Base-by-base conservation (phyloP, 106 monocot species). In the Posidonia australis region DNA sequence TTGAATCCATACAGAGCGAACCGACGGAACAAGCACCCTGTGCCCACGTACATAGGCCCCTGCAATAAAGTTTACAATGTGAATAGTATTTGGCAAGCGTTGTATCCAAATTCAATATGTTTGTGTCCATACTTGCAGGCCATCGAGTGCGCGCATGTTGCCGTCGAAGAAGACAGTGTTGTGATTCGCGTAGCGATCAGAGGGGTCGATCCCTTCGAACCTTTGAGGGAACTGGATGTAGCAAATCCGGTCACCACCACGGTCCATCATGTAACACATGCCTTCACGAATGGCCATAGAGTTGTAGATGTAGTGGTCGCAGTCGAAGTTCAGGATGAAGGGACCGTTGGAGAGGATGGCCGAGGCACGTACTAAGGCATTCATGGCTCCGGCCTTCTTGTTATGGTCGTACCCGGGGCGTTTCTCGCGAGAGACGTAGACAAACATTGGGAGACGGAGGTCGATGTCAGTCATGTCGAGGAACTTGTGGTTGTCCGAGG, bases 151-250 rank as follows among this genome's bases (percentile, higher is more conserved):
- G 7, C 89, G 81, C 94, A 94, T 94, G 76, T 94, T 94, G 24
- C 90, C 94, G 71, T 94, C 94, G 64, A 94, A 94, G 78, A 94
- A 94, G 52, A 94, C 94, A 20, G 89, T 94, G 81, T 94, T 94
- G 77, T 94, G 94, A 64, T 94, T 94, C 43, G 94, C 94, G 45
- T 94, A 94, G 65, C 94, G 86, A 54, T 94, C 89, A 24, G 89
- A 90, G 27, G 89, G 94, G 65, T 94, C 94, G 63, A 94, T 84
- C 23, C 94, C 94, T 70, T 94, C 89, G 70, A 94, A 94, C 18
- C 94, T 46, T 58, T 94, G 94, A 3, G 94, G 89, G 74, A 90
- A 94, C 57, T 94, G 94, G 52, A 90, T 71, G 78, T 90, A 94
- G 69, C 90, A 94, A 28, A 94, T 82, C 17, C 86, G 79, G 53